Percentiles rank a stretch among this genome's conserved stretches.
phyloP scores from a whole-genome alignment of 192 early-diverging fungal genomes.

The Phycomyces blakesleeanus region DNA sequence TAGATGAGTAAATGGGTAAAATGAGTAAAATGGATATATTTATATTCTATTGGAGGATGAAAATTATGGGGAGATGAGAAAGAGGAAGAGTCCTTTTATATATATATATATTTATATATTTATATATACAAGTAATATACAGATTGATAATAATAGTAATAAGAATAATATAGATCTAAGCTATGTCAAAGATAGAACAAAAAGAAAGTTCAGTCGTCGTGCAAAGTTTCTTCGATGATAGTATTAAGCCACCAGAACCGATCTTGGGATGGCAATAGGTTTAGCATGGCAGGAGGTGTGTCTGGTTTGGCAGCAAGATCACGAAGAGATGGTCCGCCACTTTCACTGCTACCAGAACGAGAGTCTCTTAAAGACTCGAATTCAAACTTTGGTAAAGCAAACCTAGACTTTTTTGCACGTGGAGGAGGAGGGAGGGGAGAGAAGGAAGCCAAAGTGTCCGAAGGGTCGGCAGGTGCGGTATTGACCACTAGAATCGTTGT shows the following conservation, averaged over 20 bases:
- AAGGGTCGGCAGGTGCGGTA: neutral
- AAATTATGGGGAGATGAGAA: too few species aligned
- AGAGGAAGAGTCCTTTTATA: too few species aligned
- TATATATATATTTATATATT: too few species aligned
- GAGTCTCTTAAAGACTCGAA: neutral
- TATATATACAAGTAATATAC: too few species aligned
- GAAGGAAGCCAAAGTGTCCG: neutral
- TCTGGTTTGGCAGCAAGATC: neutral
- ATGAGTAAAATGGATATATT: too few species aligned
- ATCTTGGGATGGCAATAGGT: conserved; percentile 12
- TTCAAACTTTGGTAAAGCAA: conserved; percentile 6
- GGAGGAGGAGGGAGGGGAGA: conserved; percentile 18
- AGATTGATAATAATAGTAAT: too few species aligned
- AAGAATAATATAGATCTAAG: too few species aligned
- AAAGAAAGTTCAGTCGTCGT: neutral
- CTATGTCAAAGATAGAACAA: too few species aligned
- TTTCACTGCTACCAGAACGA: neutral
- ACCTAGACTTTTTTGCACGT: conserved; percentile 11
- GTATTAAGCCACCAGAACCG: conserved; percentile 13
- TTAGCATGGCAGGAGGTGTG: conserved; percentile 3
- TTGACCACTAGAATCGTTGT: too few species aligned
- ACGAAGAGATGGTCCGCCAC: too few species aligned
- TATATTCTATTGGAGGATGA: too few species aligned
- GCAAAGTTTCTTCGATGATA: conserved; percentile 10
- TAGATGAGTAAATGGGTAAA: too few species aligned